Evolutionary conservation across 2,329 filamentous ascomycete genomes (phyloP), one percentile per base, ranked within the genome.

Genomic region (Colletotrichum graminicola): DNA sequence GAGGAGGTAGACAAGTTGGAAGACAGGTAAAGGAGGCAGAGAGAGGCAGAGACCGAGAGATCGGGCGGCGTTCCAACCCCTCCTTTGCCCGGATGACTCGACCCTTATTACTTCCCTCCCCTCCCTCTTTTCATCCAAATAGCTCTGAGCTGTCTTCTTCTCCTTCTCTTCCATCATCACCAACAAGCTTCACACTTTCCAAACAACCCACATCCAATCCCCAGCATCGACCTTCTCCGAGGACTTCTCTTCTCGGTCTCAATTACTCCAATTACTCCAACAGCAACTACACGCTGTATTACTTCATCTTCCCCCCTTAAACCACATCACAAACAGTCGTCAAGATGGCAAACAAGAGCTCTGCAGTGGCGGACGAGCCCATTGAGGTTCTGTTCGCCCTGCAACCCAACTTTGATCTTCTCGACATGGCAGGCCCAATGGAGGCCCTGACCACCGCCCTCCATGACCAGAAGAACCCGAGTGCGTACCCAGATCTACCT

Each of bases 331-430:
- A 54, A 61, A 39, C 52, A 66, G 62, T 77, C 78, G 77, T 76
- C 83, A 88, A 81, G 81, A 90, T 90, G 88, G 85, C 86, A 79
- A 81, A 81, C 78, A 89, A 89, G 85, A 84, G 82, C 75, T 88
- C 87, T 80, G 87, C 87, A 78, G 86, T 88, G 80, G 83, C 84
- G 77, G 87, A 89, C 78, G 86, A 90, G 79, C 87, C 87, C 75
- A 83, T 90, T 77, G 84, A 89, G 74, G 86, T 90, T 75, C 86
- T 90, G 78, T 85, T 90, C 80, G 88, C 85, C 76, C 84, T 90
- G 76, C 88, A 90, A 66, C 81, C 84, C 78, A 88, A 89, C 79
- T 90, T 90, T 78, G 83, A 90, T 78, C 79, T 90, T 70, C 76
- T 89, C 74, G 88, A 90, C 82, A 85, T 90, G 75, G 85, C 87